These are phyloP conservation scores for Colletotrichum musicola DNA, from an alignment of 2,329 filamentous ascomycete species.

Conservation along the genomic window DNA sequence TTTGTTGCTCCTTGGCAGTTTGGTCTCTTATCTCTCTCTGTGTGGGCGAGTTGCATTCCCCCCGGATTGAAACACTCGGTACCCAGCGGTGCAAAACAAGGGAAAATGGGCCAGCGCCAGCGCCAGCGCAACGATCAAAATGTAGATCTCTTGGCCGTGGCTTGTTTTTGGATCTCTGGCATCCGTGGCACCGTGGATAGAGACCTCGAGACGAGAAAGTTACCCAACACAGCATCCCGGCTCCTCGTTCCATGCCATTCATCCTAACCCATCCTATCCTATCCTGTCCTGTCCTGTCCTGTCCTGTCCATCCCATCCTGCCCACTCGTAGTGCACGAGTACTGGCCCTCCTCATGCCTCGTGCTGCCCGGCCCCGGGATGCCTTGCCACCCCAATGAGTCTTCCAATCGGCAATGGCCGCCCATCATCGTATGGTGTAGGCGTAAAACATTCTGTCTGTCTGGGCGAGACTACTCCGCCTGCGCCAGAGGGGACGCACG, in stretches of 20 bases:
- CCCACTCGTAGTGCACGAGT: neutral
- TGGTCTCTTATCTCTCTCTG: conserved; percentile 5
- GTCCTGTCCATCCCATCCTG: neutral
- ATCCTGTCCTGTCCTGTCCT: conserved; percentile 12
- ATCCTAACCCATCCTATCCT: conserved; percentile 7
- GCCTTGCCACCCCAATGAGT: conserved; percentile 9
- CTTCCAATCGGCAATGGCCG: neutral
- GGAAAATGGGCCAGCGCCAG: neutral
- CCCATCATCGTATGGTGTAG: conserved; percentile 1
- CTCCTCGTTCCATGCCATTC: neutral
- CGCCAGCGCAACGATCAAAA: conserved; percentile 24
- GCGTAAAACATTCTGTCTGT: conserved; percentile 16
- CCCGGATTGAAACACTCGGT: conserved; percentile 33
- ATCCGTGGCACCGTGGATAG: neutral
- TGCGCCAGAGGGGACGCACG: conserved; percentile 14
- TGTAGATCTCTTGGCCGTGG: conserved; percentile 32
- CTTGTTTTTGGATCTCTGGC: conserved; percentile 23
- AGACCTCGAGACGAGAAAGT: conserved; percentile 2
- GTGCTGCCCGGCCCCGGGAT: neutral
- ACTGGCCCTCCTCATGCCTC: neutral
- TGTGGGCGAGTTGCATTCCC: conserved; percentile 27
- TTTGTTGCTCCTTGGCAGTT: conserved; percentile 30
- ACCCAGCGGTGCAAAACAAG: conserved; percentile 32
- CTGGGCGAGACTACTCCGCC: neutral
- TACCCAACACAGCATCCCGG: neutral